Base-by-base conservation (phyloP, 1,139 yeast species). In the Yamadazyma friedrichii region DNA sequence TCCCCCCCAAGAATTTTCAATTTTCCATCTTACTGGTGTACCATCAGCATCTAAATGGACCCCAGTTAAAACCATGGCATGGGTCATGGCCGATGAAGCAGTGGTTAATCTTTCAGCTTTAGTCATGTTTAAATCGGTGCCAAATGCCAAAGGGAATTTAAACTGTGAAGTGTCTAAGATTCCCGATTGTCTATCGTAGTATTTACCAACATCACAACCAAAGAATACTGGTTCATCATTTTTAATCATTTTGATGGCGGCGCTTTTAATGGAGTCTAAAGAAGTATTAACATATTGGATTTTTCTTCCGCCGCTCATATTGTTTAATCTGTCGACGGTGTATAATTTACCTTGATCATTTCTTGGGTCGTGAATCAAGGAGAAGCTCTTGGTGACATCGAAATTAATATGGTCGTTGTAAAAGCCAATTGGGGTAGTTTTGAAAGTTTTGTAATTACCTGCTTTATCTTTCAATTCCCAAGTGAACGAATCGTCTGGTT, bases 1-100 rank as follows among this genome's bases (percentile, higher is more conserved):
- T 41, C 77, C 75, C 47, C 95, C 95, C 95, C 95, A 87, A 3
- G 94, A 84, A 66, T 87, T 87, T 59, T 87, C 91, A 40, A 88
- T 88, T 59, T 84, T 79, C 81, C 91, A 87, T 58, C 95, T 76
- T 10, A 80, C 65, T 9, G 95, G 93, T 41, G 68, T 63, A 12
- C 53, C 53, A 16, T 57, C 56, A 13, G 62, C 49, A 44, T 70
- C 67, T 39, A 71, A 54, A 60, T 86, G 91, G 36, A 84, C 93
- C 12, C 82, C 87, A 24, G 84, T 78, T 51, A 88, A 77, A 15
- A 82, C 75, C 96, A 88, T 87, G 31, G 95, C 95, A 54, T 87
- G 95, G 11, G 94, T 86, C 94, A 87, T 87, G 45, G 69, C 70
- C 2, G 84, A 78, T 2, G 84, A 53, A 45, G 67, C 78, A 66